phyloP scores from a whole-genome alignment of 768 basidiomycete species.

The Paxillus ammoniavirescens region DNA sequence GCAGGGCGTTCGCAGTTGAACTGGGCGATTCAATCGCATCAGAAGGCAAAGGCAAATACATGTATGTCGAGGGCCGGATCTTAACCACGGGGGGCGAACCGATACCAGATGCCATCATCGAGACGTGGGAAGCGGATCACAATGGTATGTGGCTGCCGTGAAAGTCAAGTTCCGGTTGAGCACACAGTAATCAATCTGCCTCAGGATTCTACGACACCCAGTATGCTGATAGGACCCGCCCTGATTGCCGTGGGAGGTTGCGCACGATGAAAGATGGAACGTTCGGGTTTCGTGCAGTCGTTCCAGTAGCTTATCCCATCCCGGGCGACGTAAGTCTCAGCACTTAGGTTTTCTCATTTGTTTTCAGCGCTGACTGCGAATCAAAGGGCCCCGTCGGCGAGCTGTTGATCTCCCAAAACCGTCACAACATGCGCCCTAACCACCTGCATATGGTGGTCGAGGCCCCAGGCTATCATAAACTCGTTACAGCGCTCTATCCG shows the following conservation, averaged over 20 bases:
- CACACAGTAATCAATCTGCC: not conserved
- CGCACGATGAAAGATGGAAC: constrained; percentile 57
- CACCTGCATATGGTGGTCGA: constrained; percentile 76
- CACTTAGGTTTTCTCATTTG: not conserved
- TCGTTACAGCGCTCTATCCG: constrained; percentile 74
- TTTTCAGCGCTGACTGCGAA: constrained; percentile 7
- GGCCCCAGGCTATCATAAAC: constrained; percentile 69
- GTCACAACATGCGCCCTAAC: constrained; percentile 78
- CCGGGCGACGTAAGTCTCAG: constrained; percentile 55
- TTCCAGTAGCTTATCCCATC: constrained; percentile 69
- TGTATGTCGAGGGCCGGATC: constrained; percentile 77
- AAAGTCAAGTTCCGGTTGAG: constrained; percentile 22
- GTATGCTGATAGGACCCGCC: constrained; percentile 51
- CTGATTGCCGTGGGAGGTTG: constrained; percentile 75
- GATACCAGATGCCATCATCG: constrained; percentile 62
- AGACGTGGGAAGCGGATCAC: constrained; percentile 84
- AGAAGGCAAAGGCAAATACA: constrained; percentile 82
- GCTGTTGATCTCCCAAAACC: constrained; percentile 50
- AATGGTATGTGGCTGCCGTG: constrained; percentile 39
- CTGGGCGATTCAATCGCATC: constrained; percentile 79
- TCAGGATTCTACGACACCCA: constrained; percentile 42
- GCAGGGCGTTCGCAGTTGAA: constrained; percentile 41
- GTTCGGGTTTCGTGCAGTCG: constrained; percentile 70
- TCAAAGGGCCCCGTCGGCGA: constrained; percentile 67
- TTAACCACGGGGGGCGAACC: constrained; percentile 58